Base-by-base conservation (phyloP, 345 rosid species). In the Fremontodendron californicum region DNA sequence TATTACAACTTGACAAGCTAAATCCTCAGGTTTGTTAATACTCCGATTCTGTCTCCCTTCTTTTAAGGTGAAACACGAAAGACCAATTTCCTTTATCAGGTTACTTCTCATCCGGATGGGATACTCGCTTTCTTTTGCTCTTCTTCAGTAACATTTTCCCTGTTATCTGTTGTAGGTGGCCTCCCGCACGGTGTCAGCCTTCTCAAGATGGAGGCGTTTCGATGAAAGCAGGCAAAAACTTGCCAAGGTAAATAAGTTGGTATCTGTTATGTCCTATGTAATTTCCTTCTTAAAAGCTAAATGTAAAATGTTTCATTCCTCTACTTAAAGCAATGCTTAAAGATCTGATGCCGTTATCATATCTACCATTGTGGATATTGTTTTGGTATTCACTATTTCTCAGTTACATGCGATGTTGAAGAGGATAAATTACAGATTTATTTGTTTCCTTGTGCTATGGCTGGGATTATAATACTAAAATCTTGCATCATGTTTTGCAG, bases 181-280 rank as follows among this genome's bases (percentile, higher is more conserved):
- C 7, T 94, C 98, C 23, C 87, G 99, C 61, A 89, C 90, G 97
- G 97, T 96, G 52, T 92, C 99, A 37, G 94, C 99, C 72, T 92
- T 96, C 90, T 96, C 99, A 37, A 89, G 97, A 86, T 96, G 99
- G 99, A 94, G 71, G 87, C 97, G 97, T 54, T 96, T 85, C 5
- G 98, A 94, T 54, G 93, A 91, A 85, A 84, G 86, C 68, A 85
- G 99, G 37, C 98, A 94, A 86, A 86, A 78, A 62, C 90, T 94
- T 42, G 97, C 97, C 42, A 94, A 92, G 97, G 97, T 93, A 86
- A 60, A n/a, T 18, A 49, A 12, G 43, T 43, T 33, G 57, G 10
- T 72, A 52, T 64, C 29, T 6, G 2, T 23, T 66, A 18, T 62
- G 9, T 46, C 25, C 25, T 67, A 18, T 54, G 19, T 68, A 49